Conservation (phyloP, 495 filamentous ascomycete species). For the Aspergillus olivimuriae region DNA sequence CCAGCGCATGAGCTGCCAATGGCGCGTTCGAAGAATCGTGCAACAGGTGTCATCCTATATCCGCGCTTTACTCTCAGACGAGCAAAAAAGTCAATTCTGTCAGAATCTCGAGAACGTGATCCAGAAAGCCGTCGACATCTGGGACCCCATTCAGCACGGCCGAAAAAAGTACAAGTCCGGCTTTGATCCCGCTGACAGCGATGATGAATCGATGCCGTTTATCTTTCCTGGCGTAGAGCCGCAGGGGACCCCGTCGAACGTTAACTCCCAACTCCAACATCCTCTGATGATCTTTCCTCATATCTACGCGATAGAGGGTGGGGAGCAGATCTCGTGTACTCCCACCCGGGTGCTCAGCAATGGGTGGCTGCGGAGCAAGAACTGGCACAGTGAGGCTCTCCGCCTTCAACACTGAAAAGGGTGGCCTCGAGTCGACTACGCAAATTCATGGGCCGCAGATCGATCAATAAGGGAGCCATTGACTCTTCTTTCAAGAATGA, state of each 20-base stretch:
- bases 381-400: slow-evolving; percentile 1
- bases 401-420: background rate
- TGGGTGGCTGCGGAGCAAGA: slow-evolving; percentile 3
- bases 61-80: slow-evolving; percentile 9
- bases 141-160: slow-evolving; percentile 12
- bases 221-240: slow-evolving; percentile 3
- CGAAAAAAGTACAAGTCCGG: slow-evolving; percentile 12
- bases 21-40: slow-evolving; percentile 8
- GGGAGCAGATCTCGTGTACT: background rate
- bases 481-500: no score
- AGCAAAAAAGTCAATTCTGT: slow-evolving; percentile 6
- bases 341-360: background rate
- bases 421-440: background rate
- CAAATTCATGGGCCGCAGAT: background rate
- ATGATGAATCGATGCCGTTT: slow-evolving; percentile 8
- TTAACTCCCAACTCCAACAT: background rate
- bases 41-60: slow-evolving; percentile 7
- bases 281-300: slow-evolving; percentile 1
- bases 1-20: slow-evolving; percentile 5
- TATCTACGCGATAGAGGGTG: slow-evolving; percentile 1
- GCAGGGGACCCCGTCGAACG: background rate
- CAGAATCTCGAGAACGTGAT: slow-evolving; percentile 11
- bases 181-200: slow-evolving; percentile 10
- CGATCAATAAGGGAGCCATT: background rate
- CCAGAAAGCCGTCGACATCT: slow-evolving; percentile 12